These are phyloP conservation scores for Daldinia sp. DNA, from an alignment of 2,329 filamentous ascomycete species.

Conservation along the genomic window DNA sequence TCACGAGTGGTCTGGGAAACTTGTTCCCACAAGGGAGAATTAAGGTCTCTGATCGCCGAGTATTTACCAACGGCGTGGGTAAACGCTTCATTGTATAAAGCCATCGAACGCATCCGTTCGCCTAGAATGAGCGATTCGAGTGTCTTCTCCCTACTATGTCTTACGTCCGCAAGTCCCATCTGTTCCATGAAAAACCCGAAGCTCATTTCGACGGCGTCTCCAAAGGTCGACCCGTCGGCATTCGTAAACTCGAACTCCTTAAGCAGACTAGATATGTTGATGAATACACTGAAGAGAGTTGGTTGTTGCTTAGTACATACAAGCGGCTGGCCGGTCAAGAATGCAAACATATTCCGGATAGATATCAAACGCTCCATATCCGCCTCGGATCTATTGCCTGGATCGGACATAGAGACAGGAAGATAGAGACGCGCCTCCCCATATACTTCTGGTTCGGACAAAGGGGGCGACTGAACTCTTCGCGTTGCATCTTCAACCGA, in stretches of 20 bases:
- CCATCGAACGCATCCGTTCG: constrained; percentile 82
- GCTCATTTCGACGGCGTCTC: constrained; percentile 67
- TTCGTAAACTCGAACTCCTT: constrained; percentile 66
- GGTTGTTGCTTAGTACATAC: constrained; percentile 64
- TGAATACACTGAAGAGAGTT: constrained; percentile 62
- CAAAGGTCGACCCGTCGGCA: constrained; percentile 65
- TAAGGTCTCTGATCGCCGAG: constrained; percentile 71
- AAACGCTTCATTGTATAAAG: constrained; percentile 90
- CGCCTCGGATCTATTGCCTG: constrained; percentile 49
- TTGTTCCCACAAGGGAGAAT: constrained; percentile 72
- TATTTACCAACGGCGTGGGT: constrained; percentile 91
- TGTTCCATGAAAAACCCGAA: constrained; percentile 82
- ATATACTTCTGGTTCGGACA: constrained; percentile 46
- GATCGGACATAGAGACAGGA: constrained; percentile 54
- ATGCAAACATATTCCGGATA: constrained; percentile 71
- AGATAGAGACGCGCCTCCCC: constrained; percentile 63
- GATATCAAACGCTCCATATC: constrained; percentile 65
- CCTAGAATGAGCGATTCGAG: constrained; percentile 89
- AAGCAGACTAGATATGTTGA: constrained; percentile 62
- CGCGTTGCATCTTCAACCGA: constrained; percentile 59
- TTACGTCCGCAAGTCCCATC: constrained; percentile 78
- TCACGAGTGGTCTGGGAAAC: constrained; percentile 77
- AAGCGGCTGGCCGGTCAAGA: constrained; percentile 69
- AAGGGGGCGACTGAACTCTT: constrained; percentile 49
- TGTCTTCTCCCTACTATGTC: constrained; percentile 84